Base-by-base conservation (phyloP, 1,284 basidiomycete genomes). In the Trichosporon asahii region DNA sequence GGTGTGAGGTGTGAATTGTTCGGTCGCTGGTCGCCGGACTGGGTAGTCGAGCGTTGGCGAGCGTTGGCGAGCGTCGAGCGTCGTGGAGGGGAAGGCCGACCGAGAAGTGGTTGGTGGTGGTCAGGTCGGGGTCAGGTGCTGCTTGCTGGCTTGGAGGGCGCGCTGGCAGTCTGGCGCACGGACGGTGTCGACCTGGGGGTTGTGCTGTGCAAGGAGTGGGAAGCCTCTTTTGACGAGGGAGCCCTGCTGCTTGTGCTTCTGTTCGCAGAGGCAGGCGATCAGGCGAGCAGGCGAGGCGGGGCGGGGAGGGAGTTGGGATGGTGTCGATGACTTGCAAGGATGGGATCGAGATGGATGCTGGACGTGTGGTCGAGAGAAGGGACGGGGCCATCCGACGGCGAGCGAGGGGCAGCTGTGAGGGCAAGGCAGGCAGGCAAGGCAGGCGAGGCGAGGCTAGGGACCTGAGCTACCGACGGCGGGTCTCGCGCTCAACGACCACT, bases 311-410 rank as follows among this genome's bases (percentile, higher is more conserved):
- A 8, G 18, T n/a, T 9, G 40, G 18, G 40, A 44, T 44, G 40
- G 15, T 2, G 40, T 44, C 40, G 40, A 44, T 37, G 35, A 8
- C 15, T n/a, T 5, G 4, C 6, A 11, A n/a, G 15, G 40, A n/a
- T 18, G 40, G 12, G 40, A 8, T n/a, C 18, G 21, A 2, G 21
- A 6, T 35, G 33, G 31, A 18, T 35, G 64, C 35, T 65, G 64
- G 64, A n/a, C 14, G 27, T 12, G 3, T 33, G 27, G 31, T 21
- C 31, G 27, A 31, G 25, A 60, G 55, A 29, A 44, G 21, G 49
- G 55, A 61, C 57, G 57, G 57, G 57, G 57, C 57, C 57, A 61
- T 61, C 57, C 57, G 57, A 61, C 57, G 57, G 57, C 57, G 29
- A 60, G 53, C 31, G 31, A 31, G 31, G n/a, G 31, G 31, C 31